Base-by-base conservation (phyloP, 2,329 filamentous ascomycete genomes). In the Arthrobotrys conoides region DNA sequence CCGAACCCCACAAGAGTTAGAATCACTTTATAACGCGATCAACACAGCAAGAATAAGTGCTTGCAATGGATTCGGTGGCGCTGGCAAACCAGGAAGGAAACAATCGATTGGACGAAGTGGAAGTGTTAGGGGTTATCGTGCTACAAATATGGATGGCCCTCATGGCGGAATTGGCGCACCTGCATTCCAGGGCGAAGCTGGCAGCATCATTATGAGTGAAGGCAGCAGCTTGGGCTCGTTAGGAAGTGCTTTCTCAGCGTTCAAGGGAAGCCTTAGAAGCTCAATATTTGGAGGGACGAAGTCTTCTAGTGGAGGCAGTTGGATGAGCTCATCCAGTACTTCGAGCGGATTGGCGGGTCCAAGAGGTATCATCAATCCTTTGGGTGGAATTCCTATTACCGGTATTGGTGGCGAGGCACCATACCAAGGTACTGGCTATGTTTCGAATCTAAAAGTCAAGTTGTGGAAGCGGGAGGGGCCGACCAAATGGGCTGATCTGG, bases 401-500 rank as follows among this genome's bases (percentile, higher is more conserved):
- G 76, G 76, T 63, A 79, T 79, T 27, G 76, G 76, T 51, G 76
- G 76, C 5, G 76, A 79, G 33, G 71, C 76, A 6, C 76, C 76
- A 14, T 79, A 79, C 51, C 64, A 79, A 20, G 75, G 76, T 30
- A 79, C 76, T 2, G 76, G 76, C 30, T 79, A 79, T 68, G 90
- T 93, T 72, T 91, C 91, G 69, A 94, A 96, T 82, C 90, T 95
- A 65, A 94, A 94, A 81, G 93, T 97, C 81, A 89, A 94, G 41
- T 88, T 98, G 12, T 97, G 98, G 84, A 87, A 93, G 61, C 90
- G 95, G 63, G 91, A 94, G 76, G 87, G 86, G 9, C 87, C 89
- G 0, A 90, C 90, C 63, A 95, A 95, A 83, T 99, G 96, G 96
- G 91, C 93, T 79, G 94, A 98, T 83, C 90, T 94, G 86, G 95